Base-by-base conservation (phyloP, 2,329 filamentous ascomycete species). In the Simplicillium aogashimaense region DNA sequence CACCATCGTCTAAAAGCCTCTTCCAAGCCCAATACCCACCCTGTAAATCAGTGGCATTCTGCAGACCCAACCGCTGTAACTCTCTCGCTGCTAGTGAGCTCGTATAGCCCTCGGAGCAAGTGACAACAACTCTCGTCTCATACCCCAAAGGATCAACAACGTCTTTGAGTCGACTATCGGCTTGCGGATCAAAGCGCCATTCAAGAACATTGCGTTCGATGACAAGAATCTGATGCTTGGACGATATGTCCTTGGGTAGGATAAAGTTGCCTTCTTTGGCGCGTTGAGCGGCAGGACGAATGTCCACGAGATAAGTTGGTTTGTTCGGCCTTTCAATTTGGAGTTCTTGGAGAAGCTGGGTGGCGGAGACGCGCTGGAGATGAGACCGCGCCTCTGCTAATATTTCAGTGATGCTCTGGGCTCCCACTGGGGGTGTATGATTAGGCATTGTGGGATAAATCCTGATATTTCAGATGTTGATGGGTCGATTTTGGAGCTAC, bases 141-240 rank as follows among this genome's bases (percentile, higher is more conserved):
- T 43, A 45, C 17, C 43, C 43, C 35, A 43, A 36, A 25, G 42
- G 40, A n/a, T 45, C 43, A 30, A 45, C 43, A 31, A 45, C 34
- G 25, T 45, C 43, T 9, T 40, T 45, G 17, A 45, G 39, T 11
- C 43, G 43, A 4, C 37, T 31, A 4, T 43, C 43, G 35, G 17
- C 39, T 30, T 45, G 43, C 13, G 43, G 43, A 40, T 45, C 43
- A 2, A 45, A 13, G 2, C 43, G 43, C 43, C 43, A 45, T 36
- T 45, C 43, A 2, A 45, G 31, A n/a, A 45, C 43, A 20, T 45
- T 45, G 17, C 43, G 43, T 31, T 45, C 43, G 7, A 45, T 43
- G 29, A 45, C 38, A 35, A 18, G 35, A 13, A 45, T 43, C 4
- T 31, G 39, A 35, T 45, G 40, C 18, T 40, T 31, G 4, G 37